Base-by-base conservation (phyloP, 2,329 filamentous ascomycete species). In the Epichloe aotearoae region DNA sequence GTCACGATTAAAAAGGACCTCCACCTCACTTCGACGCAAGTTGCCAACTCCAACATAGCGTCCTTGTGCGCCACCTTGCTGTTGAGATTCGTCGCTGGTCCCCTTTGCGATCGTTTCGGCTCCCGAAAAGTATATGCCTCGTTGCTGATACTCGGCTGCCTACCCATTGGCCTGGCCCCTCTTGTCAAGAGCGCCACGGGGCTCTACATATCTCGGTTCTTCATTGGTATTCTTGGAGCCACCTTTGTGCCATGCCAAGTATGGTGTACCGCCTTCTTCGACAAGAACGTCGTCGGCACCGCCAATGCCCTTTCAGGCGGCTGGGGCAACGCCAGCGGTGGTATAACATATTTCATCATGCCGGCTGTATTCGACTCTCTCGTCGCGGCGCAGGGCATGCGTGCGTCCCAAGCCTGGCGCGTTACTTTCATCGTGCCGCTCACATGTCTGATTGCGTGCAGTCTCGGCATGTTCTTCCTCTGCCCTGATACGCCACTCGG, bases 291-390 rank as follows among this genome's bases (percentile, higher is more conserved):
- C 26, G 85, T 95, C 17, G 90, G 90, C 46, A 90, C 87, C 5
- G 87, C 88, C 54, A 96, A 95, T 62, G 85, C 88, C 3, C 69
- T 95, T 17, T 84, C 88, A 1, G 90, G 83, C 41, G 90, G 90
- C 14, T 84, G 86, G 71, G 90, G 89, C 48, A 95, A 95, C 59
- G 79, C 87, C 26, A 89, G 90, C 52, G 90, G 89, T 55, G 90
- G 90, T 51, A 85, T 95, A 57, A 95, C 89, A 2, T 95, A 95
- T 70, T 94, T 95, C 65, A 79, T 91, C 59, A 95, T 95, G 88
- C 89, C 90, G 2, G 87, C 87, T 5, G 82, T 95, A 52, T 93
- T 84, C 66, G 84, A 94, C 66, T 86, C 85, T 0, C 73, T 95
- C 20, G 77, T 86, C 20, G 60, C 68, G 6, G 61, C 74, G 1